Base-by-base conservation (phyloP, 2,329 filamentous ascomycete genomes). In the Arthrobotrys entomopaga region DNA sequence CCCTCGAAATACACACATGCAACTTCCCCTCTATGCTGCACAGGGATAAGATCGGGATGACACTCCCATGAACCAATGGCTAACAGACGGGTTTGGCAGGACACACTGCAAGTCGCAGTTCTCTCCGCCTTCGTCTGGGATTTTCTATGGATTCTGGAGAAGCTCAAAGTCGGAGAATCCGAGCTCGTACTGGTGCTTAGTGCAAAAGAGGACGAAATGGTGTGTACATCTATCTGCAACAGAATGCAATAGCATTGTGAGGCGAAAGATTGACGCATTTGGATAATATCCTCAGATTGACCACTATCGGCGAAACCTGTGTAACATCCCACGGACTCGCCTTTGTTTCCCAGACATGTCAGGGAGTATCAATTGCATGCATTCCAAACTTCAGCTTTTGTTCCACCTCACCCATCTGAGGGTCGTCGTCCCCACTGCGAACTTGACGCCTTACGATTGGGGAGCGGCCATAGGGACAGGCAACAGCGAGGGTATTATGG, bases 361-460 rank as follows among this genome's bases (percentile, higher is more conserved):
- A 46, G 87, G 88, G 1, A 84, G 87, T 53, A 82, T 87, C 4
- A 90, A 89, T 22, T 89, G 86, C 78, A 97, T 98, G 93, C 95
- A 98, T 81, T 96, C 92, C 57, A 98, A 99, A 80, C 84, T 98
- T 49, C 93, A 96, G 86, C 82, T 98, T 0, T 85, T 98, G n/a
- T 94, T 93, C 78, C 91, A 92, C 78, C 82, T 86, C 0, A 82
- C 82, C 0, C 89, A 93, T 80, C 82, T 97, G 15, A 88, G 95
- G 5, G 85, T 99, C 50, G 94, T 90, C 0, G 84, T 98, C 1
- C 93, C 95, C 0, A 94, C 90, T 2, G 95, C 93, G 0, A 99
- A 99, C 78, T 83, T 97, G 56, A 89, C 91, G 11, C 85, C 87
- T 6, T 92, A 91, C 78, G 94, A 99, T 80, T 98, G 95, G 93